phyloP scores from a whole-genome alignment of 805 yeast genomes.

The Candida tibetensis region DNA sequence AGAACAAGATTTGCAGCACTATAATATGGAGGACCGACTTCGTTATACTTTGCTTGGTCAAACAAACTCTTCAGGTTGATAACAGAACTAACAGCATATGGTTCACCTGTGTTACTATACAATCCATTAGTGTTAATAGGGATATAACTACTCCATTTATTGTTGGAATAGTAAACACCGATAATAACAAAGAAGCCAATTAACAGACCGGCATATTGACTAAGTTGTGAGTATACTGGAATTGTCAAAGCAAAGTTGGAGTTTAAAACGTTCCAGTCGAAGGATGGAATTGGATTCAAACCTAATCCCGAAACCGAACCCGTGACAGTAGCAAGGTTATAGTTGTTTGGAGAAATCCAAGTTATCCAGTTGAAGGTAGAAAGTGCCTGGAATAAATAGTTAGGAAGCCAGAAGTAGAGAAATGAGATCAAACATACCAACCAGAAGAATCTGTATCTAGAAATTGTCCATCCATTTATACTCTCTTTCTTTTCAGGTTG shows the following conservation, averaged over 20 bases:
- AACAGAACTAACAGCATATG: conserved; percentile 13
- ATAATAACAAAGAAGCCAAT: conserved; percentile 14
- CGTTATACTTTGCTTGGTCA: conserved; percentile 12
- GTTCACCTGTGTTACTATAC: conserved; percentile 19
- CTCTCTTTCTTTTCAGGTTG: conserved; percentile 23
- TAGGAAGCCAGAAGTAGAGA: conserved; percentile 45
- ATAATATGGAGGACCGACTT: conserved; percentile 18
- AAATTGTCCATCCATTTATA: conserved; percentile 21
- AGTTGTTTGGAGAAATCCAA: conserved; percentile 54
- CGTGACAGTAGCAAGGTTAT: conserved; percentile 47
- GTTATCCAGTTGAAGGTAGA: conserved; percentile 53
- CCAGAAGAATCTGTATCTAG: conserved; percentile 31
- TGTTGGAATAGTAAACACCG: conserved; percentile 19
- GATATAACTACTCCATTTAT: conserved; percentile 17
- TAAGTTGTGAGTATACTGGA: conserved; percentile 39
- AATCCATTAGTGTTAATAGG: conserved; percentile 18
- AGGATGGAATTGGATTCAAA: conserved; percentile 50
- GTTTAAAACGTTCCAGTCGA: conserved; percentile 45
- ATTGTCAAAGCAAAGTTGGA: conserved; percentile 31
- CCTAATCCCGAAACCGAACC: conserved; percentile 50
- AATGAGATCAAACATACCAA: conserved; percentile 28
- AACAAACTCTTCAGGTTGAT: conserved; percentile 13
- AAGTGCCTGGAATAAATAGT: conserved; percentile 40
- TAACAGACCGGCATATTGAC: conserved; percentile 14
- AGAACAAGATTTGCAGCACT: conserved; percentile 16